These are phyloP conservation scores for Penicillium sumatraense DNA, from an alignment of 2,329 filamentous ascomycete genomes.

Conservation along the genomic window DNA sequence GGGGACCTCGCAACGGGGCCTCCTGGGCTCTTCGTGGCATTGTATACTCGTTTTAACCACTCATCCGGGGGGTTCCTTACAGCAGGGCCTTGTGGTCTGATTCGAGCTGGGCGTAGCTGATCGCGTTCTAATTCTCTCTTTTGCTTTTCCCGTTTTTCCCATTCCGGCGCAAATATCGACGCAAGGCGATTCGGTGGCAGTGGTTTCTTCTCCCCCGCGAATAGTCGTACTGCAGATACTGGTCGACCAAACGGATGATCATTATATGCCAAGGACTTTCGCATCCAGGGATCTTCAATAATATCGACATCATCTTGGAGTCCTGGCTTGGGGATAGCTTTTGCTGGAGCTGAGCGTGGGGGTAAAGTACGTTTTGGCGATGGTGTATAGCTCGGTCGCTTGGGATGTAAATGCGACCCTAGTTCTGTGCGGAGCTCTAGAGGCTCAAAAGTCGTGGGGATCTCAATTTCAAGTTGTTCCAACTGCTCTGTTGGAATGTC, in stretches of 20 bases:
- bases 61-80: slow-evolving; percentile 40
- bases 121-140: slow-evolving; percentile 25
- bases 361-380: background rate
- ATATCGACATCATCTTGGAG: slow-evolving; percentile 13
- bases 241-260: slow-evolving; percentile 28
- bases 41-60: slow-evolving; percentile 41
- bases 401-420: background rate
- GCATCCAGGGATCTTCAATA: slow-evolving; percentile 26
- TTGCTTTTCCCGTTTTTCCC: slow-evolving; percentile 31
- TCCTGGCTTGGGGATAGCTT: background rate
- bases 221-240: slow-evolving; percentile 37
- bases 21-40: slow-evolving; percentile 33
- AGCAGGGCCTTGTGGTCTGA: slow-evolving; percentile 33
- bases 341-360: background rate
- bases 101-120: slow-evolving; percentile 20
- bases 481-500: background rate
- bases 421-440: background rate
- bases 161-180: slow-evolving; percentile 35
- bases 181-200: slow-evolving; percentile 33
- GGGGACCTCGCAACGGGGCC: slow-evolving; percentile 37
- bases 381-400: background rate
- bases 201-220: slow-evolving; percentile 23
- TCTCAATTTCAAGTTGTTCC: background rate
- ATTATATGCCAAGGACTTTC: slow-evolving; percentile 16
- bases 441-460: background rate